Percentiles rank a stretch among this genome's conserved stretches.
These are phyloP conservation scores for Coniferiporia weirii DNA, from an alignment of 1,284 basidiomycete genomes.

Conservation along the genomic window DNA sequence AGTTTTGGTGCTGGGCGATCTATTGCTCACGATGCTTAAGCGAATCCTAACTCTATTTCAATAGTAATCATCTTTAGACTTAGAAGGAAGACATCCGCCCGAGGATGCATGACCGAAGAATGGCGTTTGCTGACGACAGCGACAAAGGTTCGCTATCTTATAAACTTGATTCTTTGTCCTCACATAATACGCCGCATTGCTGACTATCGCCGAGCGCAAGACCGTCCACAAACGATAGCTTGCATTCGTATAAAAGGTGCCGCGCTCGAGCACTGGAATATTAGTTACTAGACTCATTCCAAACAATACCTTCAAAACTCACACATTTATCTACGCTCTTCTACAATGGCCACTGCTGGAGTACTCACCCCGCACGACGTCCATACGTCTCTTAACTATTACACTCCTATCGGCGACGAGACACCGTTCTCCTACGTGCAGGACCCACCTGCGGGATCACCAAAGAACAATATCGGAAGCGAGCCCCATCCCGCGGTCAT, in stretches of 20 bases:
- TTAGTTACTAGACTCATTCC: not conserved
- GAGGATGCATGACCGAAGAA: not conserved
- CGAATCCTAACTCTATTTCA: not conserved
- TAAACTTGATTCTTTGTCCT: not conserved
- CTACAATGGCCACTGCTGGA: conserved; percentile 1
- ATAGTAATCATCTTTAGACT: not conserved
- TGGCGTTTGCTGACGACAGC: not conserved
- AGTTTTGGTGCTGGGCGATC: too few species aligned
- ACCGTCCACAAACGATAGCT: not conserved
- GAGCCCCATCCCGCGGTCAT: conserved; percentile 13
- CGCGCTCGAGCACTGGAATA: not conserved
- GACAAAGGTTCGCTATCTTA: not conserved
- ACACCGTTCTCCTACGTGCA: conserved; percentile 16
- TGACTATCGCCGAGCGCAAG: not conserved
- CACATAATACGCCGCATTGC: not conserved
- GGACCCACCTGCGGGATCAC: conserved; percentile 8
- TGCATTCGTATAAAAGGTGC: not conserved
- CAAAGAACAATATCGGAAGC: conserved; percentile 6
- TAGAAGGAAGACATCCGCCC: too few species aligned
- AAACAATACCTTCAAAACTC: not conserved
- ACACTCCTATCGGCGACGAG: conserved; percentile 9
- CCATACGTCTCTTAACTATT: conserved; percentile 15
- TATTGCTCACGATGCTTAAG: too few species aligned
- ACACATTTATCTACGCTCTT: not conserved
- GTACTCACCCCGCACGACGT: conserved; percentile 13